Conservation (phyloP, 2,329 filamentous ascomycete species). For the Hypoxylon sp. region DNA sequence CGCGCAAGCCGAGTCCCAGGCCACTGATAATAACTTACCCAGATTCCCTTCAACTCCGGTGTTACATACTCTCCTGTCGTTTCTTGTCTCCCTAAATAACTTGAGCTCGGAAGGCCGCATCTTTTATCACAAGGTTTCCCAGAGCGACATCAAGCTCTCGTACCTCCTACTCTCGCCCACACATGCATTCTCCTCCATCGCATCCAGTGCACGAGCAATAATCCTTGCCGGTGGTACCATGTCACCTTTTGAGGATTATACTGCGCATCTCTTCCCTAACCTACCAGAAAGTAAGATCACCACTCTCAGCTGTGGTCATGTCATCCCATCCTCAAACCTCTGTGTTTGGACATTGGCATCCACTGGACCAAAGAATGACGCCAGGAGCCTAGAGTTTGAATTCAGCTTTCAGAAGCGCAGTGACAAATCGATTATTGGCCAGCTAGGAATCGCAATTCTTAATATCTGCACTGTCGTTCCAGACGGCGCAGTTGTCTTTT, state of each 20-base stretch:
- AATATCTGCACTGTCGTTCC: slow-evolving; percentile 81
- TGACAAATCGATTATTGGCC: slow-evolving; percentile 76
- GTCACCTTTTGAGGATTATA: slow-evolving; percentile 96
- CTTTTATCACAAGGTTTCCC: slow-evolving; percentile 69
- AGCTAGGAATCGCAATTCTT: slow-evolving; percentile 81
- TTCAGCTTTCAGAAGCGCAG: slow-evolving; percentile 88
- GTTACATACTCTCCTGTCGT: slow-evolving; percentile 69
- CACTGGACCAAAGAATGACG: slow-evolving; percentile 54
- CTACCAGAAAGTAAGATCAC: slow-evolving; percentile 74
- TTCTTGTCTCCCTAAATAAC: slow-evolving; percentile 88
- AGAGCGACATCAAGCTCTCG: slow-evolving; percentile 73
- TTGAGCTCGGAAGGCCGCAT: slow-evolving; percentile 79
- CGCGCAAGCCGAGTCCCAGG: slow-evolving; percentile 69
- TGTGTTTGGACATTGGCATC: slow-evolving; percentile 79
- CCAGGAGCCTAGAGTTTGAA: slow-evolving; percentile 71
- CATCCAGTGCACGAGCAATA: slow-evolving; percentile 86
- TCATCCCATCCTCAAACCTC: slow-evolving; percentile 87
- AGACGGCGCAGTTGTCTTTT: slow-evolving; percentile 94
- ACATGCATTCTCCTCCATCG: slow-evolving; percentile 90
- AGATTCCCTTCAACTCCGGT: slow-evolving; percentile 65
- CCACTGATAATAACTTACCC: slow-evolving; percentile 44
- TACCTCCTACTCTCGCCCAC: slow-evolving; percentile 94
- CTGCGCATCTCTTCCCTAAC: slow-evolving; percentile 86
- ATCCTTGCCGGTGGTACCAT: slow-evolving; percentile 96
- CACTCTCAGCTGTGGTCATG: slow-evolving; percentile 93